Percentiles rank a stretch among this genome's conserved stretches.
These are phyloP conservation scores for Pseudevernia furfuracea DNA, from an alignment of 495 filamentous ascomycete species.

Conservation along the genomic window DNA sequence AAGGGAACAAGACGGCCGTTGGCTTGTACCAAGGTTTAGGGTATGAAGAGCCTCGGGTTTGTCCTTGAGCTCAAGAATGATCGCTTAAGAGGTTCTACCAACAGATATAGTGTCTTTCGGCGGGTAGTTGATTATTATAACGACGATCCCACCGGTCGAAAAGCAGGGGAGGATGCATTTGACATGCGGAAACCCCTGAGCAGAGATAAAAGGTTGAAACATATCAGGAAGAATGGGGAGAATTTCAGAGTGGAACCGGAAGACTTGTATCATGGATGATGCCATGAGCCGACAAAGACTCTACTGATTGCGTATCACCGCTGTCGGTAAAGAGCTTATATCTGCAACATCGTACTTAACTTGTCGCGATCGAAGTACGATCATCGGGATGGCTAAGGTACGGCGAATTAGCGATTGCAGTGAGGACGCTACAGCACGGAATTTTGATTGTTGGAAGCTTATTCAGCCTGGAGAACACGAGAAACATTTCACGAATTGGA, in stretches of 20 bases:
- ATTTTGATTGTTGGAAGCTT: neutral
- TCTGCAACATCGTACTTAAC: neutral
- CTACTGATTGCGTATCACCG: neutral
- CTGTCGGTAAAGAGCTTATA: neutral
- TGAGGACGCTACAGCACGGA: neutral
- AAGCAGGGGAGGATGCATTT: conserved; percentile 73
- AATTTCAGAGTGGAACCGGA: conserved; percentile 69
- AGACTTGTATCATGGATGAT: conserved; percentile 57
- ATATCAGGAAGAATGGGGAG: conserved; percentile 78
- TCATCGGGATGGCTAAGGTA: neutral
- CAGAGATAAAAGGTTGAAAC: conserved; percentile 68
- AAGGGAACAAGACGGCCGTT: conserved; percentile 79
- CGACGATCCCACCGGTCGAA: conserved; percentile 57
- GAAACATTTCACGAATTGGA: neutral
- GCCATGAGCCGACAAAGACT: neutral
- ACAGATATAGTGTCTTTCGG: conserved; percentile 69
- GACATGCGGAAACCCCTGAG: conserved; percentile 92
- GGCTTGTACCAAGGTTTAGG: conserved; percentile 86
- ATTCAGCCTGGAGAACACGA: neutral
- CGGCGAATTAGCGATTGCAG: too few species aligned
- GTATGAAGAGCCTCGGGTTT: conserved; percentile 36
- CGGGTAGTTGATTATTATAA: conserved; percentile 87
- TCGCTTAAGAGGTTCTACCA: neutral
- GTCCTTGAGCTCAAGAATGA: neutral
- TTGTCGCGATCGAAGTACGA: neutral